Evolutionary conservation across 2,329 filamentous ascomycete species (phyloP).

Genomic region (Epichloe sibirici): DNA sequence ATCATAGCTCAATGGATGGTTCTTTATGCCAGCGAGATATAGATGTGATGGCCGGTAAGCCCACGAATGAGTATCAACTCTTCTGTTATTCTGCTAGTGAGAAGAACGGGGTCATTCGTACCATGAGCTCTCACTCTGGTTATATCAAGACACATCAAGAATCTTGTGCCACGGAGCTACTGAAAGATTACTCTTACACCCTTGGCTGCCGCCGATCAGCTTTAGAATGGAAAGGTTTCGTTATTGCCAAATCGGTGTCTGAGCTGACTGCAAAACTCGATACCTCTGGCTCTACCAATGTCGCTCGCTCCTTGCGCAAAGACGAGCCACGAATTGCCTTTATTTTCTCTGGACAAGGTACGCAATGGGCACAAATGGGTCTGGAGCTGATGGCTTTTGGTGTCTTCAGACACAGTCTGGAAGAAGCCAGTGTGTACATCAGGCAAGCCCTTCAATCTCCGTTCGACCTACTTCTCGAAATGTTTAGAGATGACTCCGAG

Average conservation of each 20-base stretch:
- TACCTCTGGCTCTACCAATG: constrained; percentile 7
- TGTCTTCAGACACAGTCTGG: constrained; percentile 28
- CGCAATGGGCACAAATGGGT: constrained; percentile 32
- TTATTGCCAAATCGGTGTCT: constrained; percentile 22
- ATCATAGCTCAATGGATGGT: constrained; percentile 20
- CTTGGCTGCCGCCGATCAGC: constrained; percentile 31
- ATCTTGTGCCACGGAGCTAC: constrained; percentile 8
- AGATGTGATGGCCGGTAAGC: not conserved
- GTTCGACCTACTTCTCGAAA: constrained; percentile 25
- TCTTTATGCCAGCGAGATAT: not conserved
- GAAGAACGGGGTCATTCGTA: constrained; percentile 24
- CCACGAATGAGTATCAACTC: constrained; percentile 18
- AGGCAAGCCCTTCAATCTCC: constrained; percentile 16
- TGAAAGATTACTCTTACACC: constrained; percentile 34
- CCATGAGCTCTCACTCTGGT: constrained; percentile 22
- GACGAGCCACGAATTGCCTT: constrained; percentile 24
- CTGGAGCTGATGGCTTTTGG: constrained; percentile 27
- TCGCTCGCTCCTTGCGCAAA: constrained; percentile 15
- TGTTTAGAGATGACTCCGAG: constrained; percentile 15
- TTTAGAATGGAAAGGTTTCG: constrained; percentile 29
- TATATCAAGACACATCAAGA: constrained; percentile 15
- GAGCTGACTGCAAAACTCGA: constrained; percentile 22
- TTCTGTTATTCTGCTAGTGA: constrained; percentile 34
- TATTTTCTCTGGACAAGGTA: constrained; percentile 31
- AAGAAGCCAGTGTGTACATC: constrained; percentile 20